A percentile compares a stretch with the other conserved stretches of the same genome.
Evolutionary conservation across 1,284 basidiomycete species (phyloP).

Genomic region (Salmacisia buchloeana): DNA sequence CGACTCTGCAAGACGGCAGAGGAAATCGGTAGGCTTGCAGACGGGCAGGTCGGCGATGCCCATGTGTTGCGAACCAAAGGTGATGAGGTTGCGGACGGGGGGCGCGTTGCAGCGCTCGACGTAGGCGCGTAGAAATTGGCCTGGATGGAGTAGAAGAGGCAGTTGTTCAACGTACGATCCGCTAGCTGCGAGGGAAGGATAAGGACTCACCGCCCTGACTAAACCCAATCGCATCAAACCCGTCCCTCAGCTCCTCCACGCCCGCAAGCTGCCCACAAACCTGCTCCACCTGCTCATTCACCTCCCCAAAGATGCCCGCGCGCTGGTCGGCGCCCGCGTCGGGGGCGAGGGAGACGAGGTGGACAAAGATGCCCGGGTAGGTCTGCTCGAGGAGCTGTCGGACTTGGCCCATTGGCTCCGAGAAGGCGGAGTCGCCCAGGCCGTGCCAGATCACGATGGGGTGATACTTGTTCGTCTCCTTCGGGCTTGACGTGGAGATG

Average conservation of each 20-base stretch:
- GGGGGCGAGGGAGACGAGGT: slow-evolving; percentile 64
- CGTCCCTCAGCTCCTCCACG: slow-evolving; percentile 65
- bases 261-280: slow-evolving; percentile 65
- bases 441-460: slow-evolving; percentile 95
- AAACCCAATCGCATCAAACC: slow-evolving; percentile 53
- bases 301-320: slow-evolving; percentile 72
- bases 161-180: too few relatives aligned
- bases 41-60: slow-evolving; percentile 42
- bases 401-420: slow-evolving; percentile 60
- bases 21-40: slow-evolving; percentile 63
- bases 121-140: slow-evolving; percentile 81
- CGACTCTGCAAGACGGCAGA: slow-evolving; percentile 60
- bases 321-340: slow-evolving; percentile 68
- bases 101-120: slow-evolving; percentile 69
- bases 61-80: slow-evolving; percentile 55
- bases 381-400: slow-evolving; percentile 63
- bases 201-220: slow-evolving; percentile 55
- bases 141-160: too few relatives aligned
- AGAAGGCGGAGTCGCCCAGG: slow-evolving; percentile 62
- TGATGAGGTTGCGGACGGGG: slow-evolving; percentile 62
- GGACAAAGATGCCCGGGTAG: slow-evolving; percentile 78
- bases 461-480: slow-evolving; percentile 10
- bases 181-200: too few relatives aligned
- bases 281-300: slow-evolving; percentile 65
- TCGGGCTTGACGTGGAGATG: slow-evolving; percentile 18